Percentiles rank a stretch among this genome's conserved stretches.
These are phyloP conservation scores for Lomentospora prolificans DNA, from an alignment of 2,329 filamentous ascomycete genomes.

Conservation along the genomic window DNA sequence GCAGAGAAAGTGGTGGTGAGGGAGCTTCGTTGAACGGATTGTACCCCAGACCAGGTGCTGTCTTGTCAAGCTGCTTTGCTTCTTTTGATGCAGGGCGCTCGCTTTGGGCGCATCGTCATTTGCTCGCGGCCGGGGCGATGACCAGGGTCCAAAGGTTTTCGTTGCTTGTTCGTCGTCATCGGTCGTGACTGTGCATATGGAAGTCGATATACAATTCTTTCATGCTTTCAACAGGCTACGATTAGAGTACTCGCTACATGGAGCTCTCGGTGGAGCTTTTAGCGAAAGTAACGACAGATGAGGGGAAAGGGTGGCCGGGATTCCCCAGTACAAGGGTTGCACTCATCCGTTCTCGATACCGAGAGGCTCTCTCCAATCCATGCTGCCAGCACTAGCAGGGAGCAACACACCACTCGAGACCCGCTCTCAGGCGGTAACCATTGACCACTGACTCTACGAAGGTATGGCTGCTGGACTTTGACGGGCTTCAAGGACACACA, in stretches of 20 bases:
- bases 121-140: too few relatives aligned
- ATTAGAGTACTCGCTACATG: too few relatives aligned
- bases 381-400: too few relatives aligned
- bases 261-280: neutral
- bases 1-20: too few relatives aligned
- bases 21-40: too few relatives aligned
- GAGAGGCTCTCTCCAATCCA: neutral
- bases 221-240: too few relatives aligned
- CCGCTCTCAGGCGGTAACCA: neutral
- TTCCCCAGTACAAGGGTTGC: neutral
- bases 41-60: neutral
- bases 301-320: neutral
- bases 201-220: too few relatives aligned
- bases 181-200: too few relatives aligned
- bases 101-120: neutral
- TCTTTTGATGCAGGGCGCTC: neutral
- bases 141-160: too few relatives aligned
- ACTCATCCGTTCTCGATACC: neutral
- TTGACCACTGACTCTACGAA: neutral
- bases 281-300: neutral
- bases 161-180: too few relatives aligned
- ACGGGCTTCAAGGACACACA: too few relatives aligned
- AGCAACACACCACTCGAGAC: neutral
- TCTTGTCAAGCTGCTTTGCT: neutral
- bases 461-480: too few relatives aligned